These are phyloP conservation scores for Rhizoclosmatium sp. DNA, from an alignment of 192 early-diverging fungal species.

Conservation along the genomic window DNA sequence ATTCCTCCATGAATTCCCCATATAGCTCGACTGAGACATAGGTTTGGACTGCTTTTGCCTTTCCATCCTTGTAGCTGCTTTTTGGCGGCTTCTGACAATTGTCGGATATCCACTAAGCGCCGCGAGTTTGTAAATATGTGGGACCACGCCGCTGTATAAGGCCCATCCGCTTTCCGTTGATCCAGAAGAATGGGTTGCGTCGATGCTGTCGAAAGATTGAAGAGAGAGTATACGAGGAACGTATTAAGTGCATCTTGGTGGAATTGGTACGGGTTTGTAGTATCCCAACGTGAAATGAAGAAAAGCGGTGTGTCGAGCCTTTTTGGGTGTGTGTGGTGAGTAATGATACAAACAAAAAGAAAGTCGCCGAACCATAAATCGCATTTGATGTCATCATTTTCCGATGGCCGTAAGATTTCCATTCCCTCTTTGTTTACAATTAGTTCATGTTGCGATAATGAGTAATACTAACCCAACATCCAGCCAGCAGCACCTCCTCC, in stretches of 20 bases:
- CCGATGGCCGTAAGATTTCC: not conserved
- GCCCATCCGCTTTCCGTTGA: constrained; percentile 30
- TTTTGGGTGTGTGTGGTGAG: not conserved
- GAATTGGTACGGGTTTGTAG: constrained; percentile 44
- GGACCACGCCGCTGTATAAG: constrained; percentile 30
- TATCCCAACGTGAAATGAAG: constrained; percentile 39
- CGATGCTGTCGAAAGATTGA: constrained; percentile 10
- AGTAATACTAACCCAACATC: constrained; percentile 28
- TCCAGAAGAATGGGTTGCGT: constrained; percentile 40
- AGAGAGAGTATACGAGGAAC: constrained; percentile 36
- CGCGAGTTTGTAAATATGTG: constrained; percentile 22
- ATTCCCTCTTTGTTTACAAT: not conserved
- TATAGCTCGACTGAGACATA: constrained; percentile 24
- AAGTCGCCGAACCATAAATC: constrained; percentile 6
- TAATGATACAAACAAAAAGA: not conserved
- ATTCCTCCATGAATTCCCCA: constrained; percentile 46
- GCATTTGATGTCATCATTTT: constrained; percentile 1
- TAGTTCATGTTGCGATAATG: not conserved
- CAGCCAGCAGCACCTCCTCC: constrained; percentile 38
- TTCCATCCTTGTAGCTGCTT: too few species aligned
- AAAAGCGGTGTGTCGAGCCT: constrained; percentile 34
- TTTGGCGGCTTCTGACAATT: not conserved
- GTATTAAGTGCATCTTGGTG: constrained; percentile 44
- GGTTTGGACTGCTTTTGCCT: not conserved
- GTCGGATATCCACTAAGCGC: constrained; percentile 31